These are phyloP conservation scores for Chlamydomonas sphaeroides DNA, from an alignment of 139 green algal species.

Conservation along the genomic window DNA sequence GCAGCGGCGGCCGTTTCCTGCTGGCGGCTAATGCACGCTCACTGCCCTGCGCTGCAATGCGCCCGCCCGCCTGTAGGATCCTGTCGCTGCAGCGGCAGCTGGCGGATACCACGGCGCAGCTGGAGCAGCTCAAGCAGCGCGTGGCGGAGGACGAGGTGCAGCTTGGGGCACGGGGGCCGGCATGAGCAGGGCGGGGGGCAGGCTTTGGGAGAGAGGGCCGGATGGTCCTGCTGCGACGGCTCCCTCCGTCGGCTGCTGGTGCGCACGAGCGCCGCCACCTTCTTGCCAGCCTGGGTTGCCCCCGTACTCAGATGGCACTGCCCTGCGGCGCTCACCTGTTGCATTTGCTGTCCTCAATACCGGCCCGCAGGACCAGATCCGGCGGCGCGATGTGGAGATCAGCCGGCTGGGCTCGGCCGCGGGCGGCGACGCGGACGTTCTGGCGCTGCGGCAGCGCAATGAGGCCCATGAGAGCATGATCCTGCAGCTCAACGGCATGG, in stretches of 20 bases:
- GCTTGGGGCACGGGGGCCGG: too few species aligned
- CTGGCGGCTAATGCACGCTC: not conserved
- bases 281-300: too few species aligned
- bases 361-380: slow-evolving; percentile 55
- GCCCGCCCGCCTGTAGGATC: slow-evolving; percentile 35
- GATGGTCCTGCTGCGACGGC: too few species aligned
- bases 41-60: not conserved
- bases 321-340: too few species aligned
- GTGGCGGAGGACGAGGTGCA: slow-evolving; percentile 33
- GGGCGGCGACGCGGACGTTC: slow-evolving; percentile 63
- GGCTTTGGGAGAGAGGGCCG: too few species aligned
- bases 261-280: too few species aligned
- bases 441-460: slow-evolving; percentile 64
- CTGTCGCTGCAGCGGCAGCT: slow-evolving; percentile 61
- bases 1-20: too few species aligned
- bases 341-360: too few species aligned
- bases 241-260: too few species aligned
- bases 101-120: slow-evolving; percentile 16
- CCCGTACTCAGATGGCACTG: too few species aligned
- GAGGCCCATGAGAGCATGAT: slow-evolving; percentile 75
- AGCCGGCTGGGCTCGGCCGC: slow-evolving; percentile 50
- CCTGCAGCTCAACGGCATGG: slow-evolving; percentile 67
- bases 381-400: slow-evolving; percentile 64
- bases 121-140: slow-evolving; percentile 36
- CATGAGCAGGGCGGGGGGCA: too few species aligned